These are phyloP conservation scores for Dactylellina leptospora DNA, from an alignment of 2,329 filamentous ascomycete genomes.

Conservation along the genomic window DNA sequence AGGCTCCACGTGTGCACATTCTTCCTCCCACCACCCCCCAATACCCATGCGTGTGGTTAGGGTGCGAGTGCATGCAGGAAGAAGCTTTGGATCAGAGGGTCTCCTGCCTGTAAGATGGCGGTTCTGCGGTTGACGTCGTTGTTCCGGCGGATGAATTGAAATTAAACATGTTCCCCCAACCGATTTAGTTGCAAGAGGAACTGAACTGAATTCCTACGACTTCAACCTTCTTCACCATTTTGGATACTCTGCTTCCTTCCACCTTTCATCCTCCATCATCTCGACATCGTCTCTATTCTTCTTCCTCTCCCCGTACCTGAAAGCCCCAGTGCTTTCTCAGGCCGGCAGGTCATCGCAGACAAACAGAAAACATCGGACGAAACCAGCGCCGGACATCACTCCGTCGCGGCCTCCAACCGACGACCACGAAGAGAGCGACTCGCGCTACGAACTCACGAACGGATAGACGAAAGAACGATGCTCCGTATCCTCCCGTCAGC, in stretches of 20 bases:
- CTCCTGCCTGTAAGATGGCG: not conserved
- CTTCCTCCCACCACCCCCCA: not conserved
- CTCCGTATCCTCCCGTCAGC: not conserved
- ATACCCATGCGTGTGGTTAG: no score
- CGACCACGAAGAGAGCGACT: not conserved
- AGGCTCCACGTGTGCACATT: slow-evolving; percentile 43
- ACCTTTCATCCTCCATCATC: no score
- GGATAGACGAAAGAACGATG: no score
- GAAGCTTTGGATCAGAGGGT: no score
- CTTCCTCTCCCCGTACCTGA: no score
- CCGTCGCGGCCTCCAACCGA: not conserved
- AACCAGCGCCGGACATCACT: no score
- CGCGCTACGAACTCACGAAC: slow-evolving; percentile 2
- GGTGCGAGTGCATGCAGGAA: no score
- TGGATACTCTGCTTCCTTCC: no score
- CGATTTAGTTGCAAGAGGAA: not conserved
- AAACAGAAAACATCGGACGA: slow-evolving; percentile 44
- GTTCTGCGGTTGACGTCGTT: not conserved
- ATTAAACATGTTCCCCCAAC: slow-evolving; percentile 1
- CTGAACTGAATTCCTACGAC: not conserved
- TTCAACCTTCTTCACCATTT: no score
- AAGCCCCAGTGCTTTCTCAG: no score
- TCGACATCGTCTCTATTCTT: no score
- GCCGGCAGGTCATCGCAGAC: slow-evolving; percentile 9
- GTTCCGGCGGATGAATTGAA: no score